Base-by-base conservation (phyloP, 306 rosid genomes). In the Mimosa pudica region DNA sequence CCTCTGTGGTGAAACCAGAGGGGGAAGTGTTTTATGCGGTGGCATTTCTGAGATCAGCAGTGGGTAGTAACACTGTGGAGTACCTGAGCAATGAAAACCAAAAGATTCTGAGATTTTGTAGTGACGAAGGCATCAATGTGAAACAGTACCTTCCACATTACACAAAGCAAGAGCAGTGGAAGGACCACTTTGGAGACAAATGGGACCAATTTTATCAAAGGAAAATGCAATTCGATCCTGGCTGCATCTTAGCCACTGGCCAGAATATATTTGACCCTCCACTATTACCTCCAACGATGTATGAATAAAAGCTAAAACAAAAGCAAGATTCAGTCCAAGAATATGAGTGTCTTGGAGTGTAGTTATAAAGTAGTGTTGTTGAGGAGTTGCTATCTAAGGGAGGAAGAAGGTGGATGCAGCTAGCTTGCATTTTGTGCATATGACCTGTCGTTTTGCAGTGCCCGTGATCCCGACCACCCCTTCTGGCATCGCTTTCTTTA, bases 171-270 rank as follows among this genome's bases (percentile, higher is more conserved):
- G 78, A 82, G 74, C 90, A 83, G 20, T 94, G 98, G 98, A 83
- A 36, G 70, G 84, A 85, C 5, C 98, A 94, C 82, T 92, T 91
- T 84, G 97, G 98, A 42, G 51, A 83, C 6, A 94, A 90, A 76
- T 94, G 98, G 98, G 83, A 70, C 79, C 90, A 69, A 54, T 95
- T 92, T 88, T 78, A 77, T 81, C 71, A 70, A 73, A 86, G 89
- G 77, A 95, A 95, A 87, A 84, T 86, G 94, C 83, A 89, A 88
- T 95, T 88, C 20, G 98, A 95, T 61, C 99, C 99, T 10, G 87
- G 80, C 45, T 75, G 70, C 80, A 90, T 95, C 85, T 87, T 95
- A 75, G 98, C 98, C 80, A 91, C 98, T 0, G 99, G 99, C 77
- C 99, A 95, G 82, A 88, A 74, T 57, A 91, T 95, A 8, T 95